Evolutionary conservation across 352 stramenopile genomes (phyloP), one percentile per base, ranked within the genome.

Genomic region (Phytophthora idaei): DNA sequence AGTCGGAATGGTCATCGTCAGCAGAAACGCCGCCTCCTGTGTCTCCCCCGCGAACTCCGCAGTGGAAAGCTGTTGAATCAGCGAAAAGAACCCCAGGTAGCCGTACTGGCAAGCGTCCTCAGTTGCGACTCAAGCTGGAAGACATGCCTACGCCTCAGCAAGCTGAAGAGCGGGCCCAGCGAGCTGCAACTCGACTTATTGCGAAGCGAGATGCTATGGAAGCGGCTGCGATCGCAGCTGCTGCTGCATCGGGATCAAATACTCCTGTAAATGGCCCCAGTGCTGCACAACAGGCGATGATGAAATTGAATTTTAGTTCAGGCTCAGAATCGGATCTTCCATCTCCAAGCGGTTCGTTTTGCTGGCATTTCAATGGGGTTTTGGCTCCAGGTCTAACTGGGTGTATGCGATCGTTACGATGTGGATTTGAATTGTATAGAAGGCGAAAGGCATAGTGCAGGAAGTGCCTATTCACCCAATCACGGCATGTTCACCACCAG

Each of bases 401-500:
- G 2, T 61, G 15, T 44, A n/a, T 50, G 48, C 2, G 7, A n/a
- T 25, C 27, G 29, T 49, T 54, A 53, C 53, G 21, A 53, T 46
- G 8, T 59, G 28, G 25, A 15, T 28, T 46, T 67, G 17, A 25
- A 52, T 61, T 15, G 42, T 70, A 44, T 47, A 86, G 74, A 86
- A 46, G 56, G 68, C 59, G 85, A 73, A 15, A 71, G 88, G 0
- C 81, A 90, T 63, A 94, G 88, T 49, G 77, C 67, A 32, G 82
- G 85, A n/a, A 94, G 88, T 61, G 85, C 86, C 29, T 95, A 94
- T 63, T 95, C 88, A 46, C 88, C 88, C 1, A 95, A 93, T 64
- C 84, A 93, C 44, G 88, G 88, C 41, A 93, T 92, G 83, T 94
- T 95, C 31, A 95, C 86, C 11, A 95, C 86, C 2, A 92, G 86